phyloP scores from a whole-genome alignment of 169 alveolate species.

The Plasmodium billcollinsi region DNA sequence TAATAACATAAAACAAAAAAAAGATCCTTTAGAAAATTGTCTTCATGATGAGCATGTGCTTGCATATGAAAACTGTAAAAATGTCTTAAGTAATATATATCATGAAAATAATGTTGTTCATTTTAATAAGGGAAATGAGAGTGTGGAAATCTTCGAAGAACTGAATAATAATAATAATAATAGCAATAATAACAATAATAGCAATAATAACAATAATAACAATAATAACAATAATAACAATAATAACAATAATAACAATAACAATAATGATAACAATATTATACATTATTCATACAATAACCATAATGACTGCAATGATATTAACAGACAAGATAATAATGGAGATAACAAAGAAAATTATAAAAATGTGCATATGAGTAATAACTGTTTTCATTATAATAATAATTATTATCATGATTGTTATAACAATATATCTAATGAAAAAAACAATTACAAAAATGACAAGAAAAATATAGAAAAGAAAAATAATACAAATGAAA shows the following conservation, averaged over 20 bases:
- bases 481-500: no score
- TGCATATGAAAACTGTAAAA: slow-evolving; percentile 18
- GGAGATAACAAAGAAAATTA: no score
- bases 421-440: no score
- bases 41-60: slow-evolving; percentile 16
- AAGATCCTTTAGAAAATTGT: slow-evolving; percentile 10
- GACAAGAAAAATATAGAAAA: no score
- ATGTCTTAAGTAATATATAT: slow-evolving; percentile 4
- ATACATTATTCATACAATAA: no score
- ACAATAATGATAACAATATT: neutral
- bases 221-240: neutral
- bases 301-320: no score
- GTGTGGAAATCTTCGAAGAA: neutral
- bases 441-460: no score
- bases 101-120: slow-evolving; percentile 4
- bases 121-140: slow-evolving; percentile 31
- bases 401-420: no score
- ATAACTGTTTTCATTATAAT: no score
- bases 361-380: no score
- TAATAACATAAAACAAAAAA: slow-evolving; percentile 12
- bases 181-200: neutral
- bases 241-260: neutral
- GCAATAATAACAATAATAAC: neutral
- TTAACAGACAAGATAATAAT: no score
- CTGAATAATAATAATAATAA: neutral